Base-by-base conservation (phyloP, 1,284 basidiomycete species). In the Ganoderma leucocontextum region DNA sequence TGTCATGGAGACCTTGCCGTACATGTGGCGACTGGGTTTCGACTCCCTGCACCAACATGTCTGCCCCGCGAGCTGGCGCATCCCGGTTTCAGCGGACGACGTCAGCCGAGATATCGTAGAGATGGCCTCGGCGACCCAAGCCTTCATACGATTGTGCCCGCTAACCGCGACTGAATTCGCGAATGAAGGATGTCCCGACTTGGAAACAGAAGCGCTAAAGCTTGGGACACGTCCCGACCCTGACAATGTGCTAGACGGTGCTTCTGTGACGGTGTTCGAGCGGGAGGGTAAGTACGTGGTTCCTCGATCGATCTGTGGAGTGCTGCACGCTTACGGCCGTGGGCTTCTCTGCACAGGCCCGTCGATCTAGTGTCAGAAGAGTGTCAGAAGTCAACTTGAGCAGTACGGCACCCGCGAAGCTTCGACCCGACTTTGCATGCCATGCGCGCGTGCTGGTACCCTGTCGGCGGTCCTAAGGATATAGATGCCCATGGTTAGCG, bases 131-230 rank as follows among this genome's bases (percentile, higher is more conserved):
- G 52, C 8, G 22, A 35, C 52, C 52, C 15, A 9, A 35, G 15
- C 7, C 15, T 35, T 33, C 52, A 55, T 55, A 35, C 52, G 52
- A 55, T 55, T 55, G 29, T 35, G 15, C 15, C 52, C 29, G 33
- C 29, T 35, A 33, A 17, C 29, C 9, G 52, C 52, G 17, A 17
- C 29, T 33, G 29, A 7, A 9, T 12, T 55, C 33, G 52, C 29
- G 52, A 55, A 55, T 55, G 52, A 55, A 55, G 52, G 25, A 33
- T 55, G 47, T 12, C 47, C n/a, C 22, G 47, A 49, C 15, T 33
- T 4, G 52, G 52, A 55, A 55, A 35, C 29, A 33, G 15, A 25
- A 55, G 29, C 15, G 29, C 29, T 55, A 35, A 17, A 33, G 29
- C 29, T 55, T 55, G 52, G 52, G 52, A 55, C 1, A 35, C 13